Conservation (phyloP, 768 basidiomycete species). For the Lentinula guzmanii region DNA sequence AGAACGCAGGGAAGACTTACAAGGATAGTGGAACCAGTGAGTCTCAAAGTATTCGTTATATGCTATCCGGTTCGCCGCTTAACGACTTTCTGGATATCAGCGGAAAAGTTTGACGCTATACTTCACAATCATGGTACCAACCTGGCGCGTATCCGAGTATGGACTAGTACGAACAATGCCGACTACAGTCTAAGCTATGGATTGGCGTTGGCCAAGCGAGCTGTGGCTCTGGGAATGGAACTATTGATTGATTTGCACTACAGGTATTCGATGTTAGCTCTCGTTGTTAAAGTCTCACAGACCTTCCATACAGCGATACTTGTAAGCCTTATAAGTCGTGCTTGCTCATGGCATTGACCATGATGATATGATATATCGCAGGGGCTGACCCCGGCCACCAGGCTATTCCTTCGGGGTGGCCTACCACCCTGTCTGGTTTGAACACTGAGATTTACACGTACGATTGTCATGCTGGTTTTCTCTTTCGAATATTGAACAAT, state of each 20-base stretch:
- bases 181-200: constrained; percentile 48
- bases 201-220: constrained; percentile 47
- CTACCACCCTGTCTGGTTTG: constrained; percentile 38
- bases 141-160: constrained; percentile 53
- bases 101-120: constrained; percentile 43
- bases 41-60: background rate
- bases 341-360: background rate
- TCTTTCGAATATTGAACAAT: constrained; percentile 37
- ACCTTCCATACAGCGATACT: background rate
- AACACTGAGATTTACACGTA: constrained; percentile 40
- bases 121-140: constrained; percentile 49
- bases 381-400: constrained; percentile 66
- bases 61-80: background rate
- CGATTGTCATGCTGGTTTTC: constrained; percentile 25
- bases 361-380: constrained; percentile 11
- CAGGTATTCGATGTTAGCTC: constrained; percentile 23
- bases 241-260: constrained; percentile 55
- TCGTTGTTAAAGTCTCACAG: background rate
- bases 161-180: constrained; percentile 50
- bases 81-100: constrained; percentile 16
- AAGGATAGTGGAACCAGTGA: constrained; percentile 27
- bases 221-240: constrained; percentile 49
- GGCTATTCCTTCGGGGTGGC: constrained; percentile 38
- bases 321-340: background rate
- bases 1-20: constrained; percentile 40